Conservation (phyloP, 2,329 filamentous ascomycete species). For the Metarhizium anisopliae region DNA sequence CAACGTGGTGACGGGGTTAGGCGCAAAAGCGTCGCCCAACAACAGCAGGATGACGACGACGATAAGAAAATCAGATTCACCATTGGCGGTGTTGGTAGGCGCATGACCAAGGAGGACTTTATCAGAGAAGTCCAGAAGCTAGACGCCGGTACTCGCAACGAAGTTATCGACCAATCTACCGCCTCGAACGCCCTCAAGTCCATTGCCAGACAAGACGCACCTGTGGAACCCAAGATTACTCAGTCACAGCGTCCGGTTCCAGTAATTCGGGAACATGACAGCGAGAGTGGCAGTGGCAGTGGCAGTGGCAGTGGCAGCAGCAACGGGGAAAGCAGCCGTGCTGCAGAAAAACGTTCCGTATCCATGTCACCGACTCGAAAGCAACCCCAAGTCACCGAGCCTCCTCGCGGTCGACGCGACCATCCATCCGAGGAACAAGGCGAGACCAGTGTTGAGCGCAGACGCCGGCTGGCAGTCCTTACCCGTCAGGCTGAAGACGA, state of each 20-base stretch:
- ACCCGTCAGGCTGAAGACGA: conserved; percentile 28
- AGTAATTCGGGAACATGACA: conserved; percentile 12
- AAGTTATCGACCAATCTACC: conserved; percentile 42
- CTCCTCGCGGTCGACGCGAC: conserved; percentile 1
- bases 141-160: conserved; percentile 53
- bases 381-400: background rate
- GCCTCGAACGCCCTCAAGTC: conserved; percentile 40
- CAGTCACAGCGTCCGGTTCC: conserved; percentile 8
- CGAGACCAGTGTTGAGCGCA: conserved; percentile 63
- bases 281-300: background rate
- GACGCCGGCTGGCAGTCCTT: conserved; percentile 51
- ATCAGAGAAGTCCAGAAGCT: conserved; percentile 64
- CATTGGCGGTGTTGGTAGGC: conserved; percentile 60
- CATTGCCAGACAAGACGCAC: conserved; percentile 33
- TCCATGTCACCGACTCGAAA: conserved; percentile 12
- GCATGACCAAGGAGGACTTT: conserved; percentile 76
- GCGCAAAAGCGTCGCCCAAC: conserved; percentile 31
- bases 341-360: conserved; percentile 8
- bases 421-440: conserved; percentile 19
- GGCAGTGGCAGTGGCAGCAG: conserved; percentile 2
- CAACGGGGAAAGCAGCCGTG: conserved; percentile 11
- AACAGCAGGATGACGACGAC: conserved; percentile 41
- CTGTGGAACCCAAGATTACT: background rate
- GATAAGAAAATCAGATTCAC: conserved; percentile 69
- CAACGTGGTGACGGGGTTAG: conserved; percentile 23